Percentiles rank a stretch among this genome's conserved stretches.
Conservation (phyloP, 371 early-diverging fungal genomes). For the Dentiscutata heterogama region DNA sequence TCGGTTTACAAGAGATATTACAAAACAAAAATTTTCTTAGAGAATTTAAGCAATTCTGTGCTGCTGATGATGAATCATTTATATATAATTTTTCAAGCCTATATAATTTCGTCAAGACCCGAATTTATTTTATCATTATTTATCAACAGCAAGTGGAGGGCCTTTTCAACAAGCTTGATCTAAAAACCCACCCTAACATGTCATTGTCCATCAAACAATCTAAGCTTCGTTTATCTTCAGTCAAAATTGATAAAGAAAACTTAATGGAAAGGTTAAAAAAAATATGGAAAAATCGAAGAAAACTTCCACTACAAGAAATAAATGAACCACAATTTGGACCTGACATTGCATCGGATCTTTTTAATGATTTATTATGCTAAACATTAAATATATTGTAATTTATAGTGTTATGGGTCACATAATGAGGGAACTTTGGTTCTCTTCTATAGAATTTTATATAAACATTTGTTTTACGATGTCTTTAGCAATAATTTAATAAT, state of each 20-base stretch:
- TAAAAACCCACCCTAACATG: conserved; percentile 15
- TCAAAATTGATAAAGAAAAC: not conserved
- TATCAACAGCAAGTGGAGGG: conserved; percentile 22
- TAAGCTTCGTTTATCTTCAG: not conserved
- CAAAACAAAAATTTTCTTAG: not conserved
- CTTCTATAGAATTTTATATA: no score
- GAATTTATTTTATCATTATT: conserved; percentile 19
- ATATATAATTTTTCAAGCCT: not conserved
- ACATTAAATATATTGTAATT: no score
- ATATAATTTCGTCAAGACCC: conserved; percentile 1
- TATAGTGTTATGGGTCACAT: no score
- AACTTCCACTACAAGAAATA: no score
- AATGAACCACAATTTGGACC: no score
- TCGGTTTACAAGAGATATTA: not conserved
- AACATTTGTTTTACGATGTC: no score
- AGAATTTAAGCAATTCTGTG: conserved; percentile 5
- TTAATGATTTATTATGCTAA: no score
- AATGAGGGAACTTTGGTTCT: no score
- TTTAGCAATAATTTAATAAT: no score
- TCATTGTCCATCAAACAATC: not conserved
- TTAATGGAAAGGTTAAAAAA: not conserved
- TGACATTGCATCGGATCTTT: no score
- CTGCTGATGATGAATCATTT: not conserved
- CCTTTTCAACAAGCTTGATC: conserved; percentile 20
- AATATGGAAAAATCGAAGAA: no score